Evolutionary conservation across 73 alveolate genomes (phyloP).

Genomic region (Symbiodinium pilosum): DNA sequence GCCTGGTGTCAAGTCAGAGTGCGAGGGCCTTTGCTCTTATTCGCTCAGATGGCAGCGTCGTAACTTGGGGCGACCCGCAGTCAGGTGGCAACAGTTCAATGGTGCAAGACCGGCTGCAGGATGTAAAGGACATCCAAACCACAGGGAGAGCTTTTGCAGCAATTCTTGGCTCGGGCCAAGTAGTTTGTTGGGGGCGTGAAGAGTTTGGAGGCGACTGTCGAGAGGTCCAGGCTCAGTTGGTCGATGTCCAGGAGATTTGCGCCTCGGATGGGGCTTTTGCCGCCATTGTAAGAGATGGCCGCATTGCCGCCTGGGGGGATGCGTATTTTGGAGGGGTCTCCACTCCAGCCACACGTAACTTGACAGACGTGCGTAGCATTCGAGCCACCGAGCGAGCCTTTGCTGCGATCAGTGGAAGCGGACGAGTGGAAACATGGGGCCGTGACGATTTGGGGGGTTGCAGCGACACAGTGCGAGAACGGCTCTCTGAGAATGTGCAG

Average conservation of each 20-base stretch:
- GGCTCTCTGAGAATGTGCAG: neutral
- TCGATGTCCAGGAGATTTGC: neutral
- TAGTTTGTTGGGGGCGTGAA: neutral
- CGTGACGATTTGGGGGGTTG: neutral
- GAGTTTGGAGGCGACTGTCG: neutral
- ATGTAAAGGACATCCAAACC: neutral
- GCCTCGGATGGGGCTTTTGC: constrained; percentile 10
- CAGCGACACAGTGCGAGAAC: neutral
- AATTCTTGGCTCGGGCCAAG: neutral
- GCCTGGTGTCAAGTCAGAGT: neutral
- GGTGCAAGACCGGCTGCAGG: neutral
- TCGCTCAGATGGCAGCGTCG: neutral
- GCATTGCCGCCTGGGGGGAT: neutral
- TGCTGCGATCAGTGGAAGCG: neutral
- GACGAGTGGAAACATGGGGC: neutral
- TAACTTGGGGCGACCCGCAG: neutral
- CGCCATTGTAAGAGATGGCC: neutral
- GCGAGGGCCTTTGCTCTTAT: constrained; percentile 1
- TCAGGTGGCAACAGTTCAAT: neutral
- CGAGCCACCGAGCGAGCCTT: constrained; percentile 6
- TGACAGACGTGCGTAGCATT: neutral
- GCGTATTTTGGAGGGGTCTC: neutral
- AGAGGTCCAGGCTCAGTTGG: neutral
- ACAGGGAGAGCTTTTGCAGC: neutral
- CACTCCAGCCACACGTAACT: neutral